Evolutionary conservation across 1,284 basidiomycete genomes (phyloP).

Genomic region (Trametes polyzona): DNA sequence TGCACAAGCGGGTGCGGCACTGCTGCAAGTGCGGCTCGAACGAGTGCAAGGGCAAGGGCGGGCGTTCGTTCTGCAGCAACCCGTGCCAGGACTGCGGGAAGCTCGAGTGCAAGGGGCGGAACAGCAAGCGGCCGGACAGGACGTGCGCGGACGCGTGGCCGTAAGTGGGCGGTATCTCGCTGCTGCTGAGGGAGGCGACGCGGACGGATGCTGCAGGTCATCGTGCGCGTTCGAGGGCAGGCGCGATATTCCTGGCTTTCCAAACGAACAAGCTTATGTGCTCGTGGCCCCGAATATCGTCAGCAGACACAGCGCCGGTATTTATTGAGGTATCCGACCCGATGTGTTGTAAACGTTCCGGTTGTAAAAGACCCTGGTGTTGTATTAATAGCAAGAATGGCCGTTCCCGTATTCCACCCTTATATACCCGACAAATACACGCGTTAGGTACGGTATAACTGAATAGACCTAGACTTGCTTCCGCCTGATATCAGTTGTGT

Average conservation of each 20-base stretch:
- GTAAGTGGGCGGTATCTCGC: conserved; percentile 19
- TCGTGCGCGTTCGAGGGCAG: too few species aligned
- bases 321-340: conserved; percentile 4
- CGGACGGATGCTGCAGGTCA: too few species aligned
- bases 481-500: too few species aligned
- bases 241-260: background rate
- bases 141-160: conserved; percentile 66
- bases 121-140: conserved; percentile 73
- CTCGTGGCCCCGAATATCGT: background rate
- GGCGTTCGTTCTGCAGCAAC: conserved; percentile 67
- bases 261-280: background rate
- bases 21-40: conserved; percentile 76
- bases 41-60: conserved; percentile 79
- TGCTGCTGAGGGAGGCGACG: background rate
- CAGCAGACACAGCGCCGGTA: background rate
- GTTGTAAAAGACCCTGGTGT: background rate
- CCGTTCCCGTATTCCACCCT: background rate
- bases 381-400: conserved; percentile 7
- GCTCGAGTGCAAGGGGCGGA: conserved; percentile 71
- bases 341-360: conserved; percentile 1
- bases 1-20: conserved; percentile 50
- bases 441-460: background rate
- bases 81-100: conserved; percentile 77
- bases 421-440: conserved; percentile 3
- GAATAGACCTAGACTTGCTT: too few species aligned